These are phyloP conservation scores for Hymenoscyphus linearis DNA, from an alignment of 2,329 filamentous ascomycete genomes.

Conservation along the genomic window DNA sequence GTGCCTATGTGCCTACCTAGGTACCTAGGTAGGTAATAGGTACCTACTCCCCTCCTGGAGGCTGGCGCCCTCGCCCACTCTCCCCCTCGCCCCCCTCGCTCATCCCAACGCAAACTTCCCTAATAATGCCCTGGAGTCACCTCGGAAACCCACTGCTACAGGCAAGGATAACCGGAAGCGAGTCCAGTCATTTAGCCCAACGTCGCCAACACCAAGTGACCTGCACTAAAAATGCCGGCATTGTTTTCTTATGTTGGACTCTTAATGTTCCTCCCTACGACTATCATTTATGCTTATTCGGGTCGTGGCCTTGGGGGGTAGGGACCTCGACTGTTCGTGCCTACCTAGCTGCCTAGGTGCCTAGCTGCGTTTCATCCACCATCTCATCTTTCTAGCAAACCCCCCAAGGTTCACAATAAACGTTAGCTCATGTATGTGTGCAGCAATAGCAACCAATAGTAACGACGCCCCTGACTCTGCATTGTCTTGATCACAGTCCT, in stretches of 20 bases:
- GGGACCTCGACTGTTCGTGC: too few species aligned
- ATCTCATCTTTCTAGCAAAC: background rate
- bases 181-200: background rate
- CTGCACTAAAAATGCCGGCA: background rate
- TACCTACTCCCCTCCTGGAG: too few species aligned
- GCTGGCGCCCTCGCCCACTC: too few species aligned
- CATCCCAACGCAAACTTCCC: too few species aligned
- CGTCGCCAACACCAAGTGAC: background rate
- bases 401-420: background rate
- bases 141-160: background rate
- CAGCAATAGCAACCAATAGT: background rate
- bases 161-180: background rate
- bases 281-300: background rate
- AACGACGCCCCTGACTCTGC: background rate
- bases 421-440: background rate
- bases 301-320: background rate
- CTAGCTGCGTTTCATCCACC: background rate
- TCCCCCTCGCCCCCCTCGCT: too few species aligned
- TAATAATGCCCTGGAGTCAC: too few species aligned
- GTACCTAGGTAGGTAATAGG: too few species aligned
- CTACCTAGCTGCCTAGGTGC: too few species aligned
- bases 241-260: background rate
- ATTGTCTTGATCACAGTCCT: background rate
- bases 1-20: too few species aligned
- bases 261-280: background rate